Percentiles rank a stretch among this genome's conserved stretches.
Conservation (phyloP, 164 flowering plant species). For the Dillenia turbinata region DNA sequence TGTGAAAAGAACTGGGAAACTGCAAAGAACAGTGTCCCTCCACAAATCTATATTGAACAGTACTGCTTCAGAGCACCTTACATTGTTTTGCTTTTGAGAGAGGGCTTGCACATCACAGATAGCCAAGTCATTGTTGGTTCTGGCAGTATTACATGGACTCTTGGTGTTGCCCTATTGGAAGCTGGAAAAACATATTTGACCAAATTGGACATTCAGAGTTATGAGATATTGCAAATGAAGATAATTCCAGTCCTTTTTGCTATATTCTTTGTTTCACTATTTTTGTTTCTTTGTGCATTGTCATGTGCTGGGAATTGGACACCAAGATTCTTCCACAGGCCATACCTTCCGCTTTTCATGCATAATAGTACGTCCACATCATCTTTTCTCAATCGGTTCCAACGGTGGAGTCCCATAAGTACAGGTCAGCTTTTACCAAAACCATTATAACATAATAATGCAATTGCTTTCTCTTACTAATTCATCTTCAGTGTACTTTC, state of each 20-base stretch:
- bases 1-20: constrained; percentile 79
- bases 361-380: constrained; percentile 48
- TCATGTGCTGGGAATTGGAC: constrained; percentile 55
- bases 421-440: constrained; percentile 41
- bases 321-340: constrained; percentile 53
- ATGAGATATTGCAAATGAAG: constrained; percentile 47
- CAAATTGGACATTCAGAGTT: constrained; percentile 31
- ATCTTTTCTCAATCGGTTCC: constrained; percentile 64
- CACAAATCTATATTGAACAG: constrained; percentile 95
- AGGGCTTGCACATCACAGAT: constrained; percentile 85
- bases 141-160: constrained; percentile 98
- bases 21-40: constrained; percentile 78
- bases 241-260: constrained; percentile 44
- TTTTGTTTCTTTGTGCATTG: constrained; percentile 55
- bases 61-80: constrained; percentile 98
- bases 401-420: constrained; percentile 86
- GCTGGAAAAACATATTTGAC: constrained; percentile 61
- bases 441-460: background rate
- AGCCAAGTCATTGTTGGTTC: constrained; percentile 69
- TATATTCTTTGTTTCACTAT: constrained; percentile 43
- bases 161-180: constrained; percentile 88
- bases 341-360: constrained; percentile 74
- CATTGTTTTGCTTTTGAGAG: constrained; percentile 70
- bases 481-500: background rate
- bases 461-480: background rate